Evolutionary conservation across 306 rosid species (phyloP).

Genomic region (Ochetophila trinervis): DNA sequence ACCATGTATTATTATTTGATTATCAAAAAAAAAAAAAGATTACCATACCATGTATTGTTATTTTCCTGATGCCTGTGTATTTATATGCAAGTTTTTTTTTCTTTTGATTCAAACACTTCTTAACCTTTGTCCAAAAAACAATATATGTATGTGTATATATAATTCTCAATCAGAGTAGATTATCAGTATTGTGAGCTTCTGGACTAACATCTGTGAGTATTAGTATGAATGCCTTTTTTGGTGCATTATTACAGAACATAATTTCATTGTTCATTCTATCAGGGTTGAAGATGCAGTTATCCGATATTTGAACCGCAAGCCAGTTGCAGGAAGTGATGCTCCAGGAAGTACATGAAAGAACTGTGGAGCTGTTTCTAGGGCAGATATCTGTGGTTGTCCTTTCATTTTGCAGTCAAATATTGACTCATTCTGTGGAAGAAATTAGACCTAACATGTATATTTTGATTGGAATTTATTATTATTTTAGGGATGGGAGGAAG

Average conservation of each 20-base stretch:
- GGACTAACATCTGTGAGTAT: background rate
- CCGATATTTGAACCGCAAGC: constrained; percentile 90
- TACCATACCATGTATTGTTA: background rate
- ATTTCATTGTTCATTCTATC: constrained; percentile 13
- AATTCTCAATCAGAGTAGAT: too few species aligned
- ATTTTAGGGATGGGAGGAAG: constrained; percentile 23
- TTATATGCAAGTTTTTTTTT: background rate
- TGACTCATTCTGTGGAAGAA: background rate
- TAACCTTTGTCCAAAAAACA: too few species aligned
- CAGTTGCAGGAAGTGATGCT: constrained; percentile 70
- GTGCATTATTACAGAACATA: background rate
- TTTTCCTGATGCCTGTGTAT: background rate
- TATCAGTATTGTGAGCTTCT: too few species aligned
- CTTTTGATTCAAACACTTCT: background rate
- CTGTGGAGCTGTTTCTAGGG: constrained; percentile 22
- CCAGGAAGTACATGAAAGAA: constrained; percentile 75
- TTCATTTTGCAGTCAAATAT: constrained; percentile 19
- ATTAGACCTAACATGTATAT: background rate
- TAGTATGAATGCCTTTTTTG: background rate
- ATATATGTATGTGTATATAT: too few species aligned
- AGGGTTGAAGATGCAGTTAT: constrained; percentile 99
- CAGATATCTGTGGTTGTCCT: constrained; percentile 12
- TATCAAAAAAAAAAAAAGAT: too few species aligned
- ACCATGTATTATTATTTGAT: background rate
- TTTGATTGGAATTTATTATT: constrained; percentile 25